Evolutionary conservation across 2,329 filamentous ascomycete species (phyloP).

Genomic region (Trichoderma semiorbis): DNA sequence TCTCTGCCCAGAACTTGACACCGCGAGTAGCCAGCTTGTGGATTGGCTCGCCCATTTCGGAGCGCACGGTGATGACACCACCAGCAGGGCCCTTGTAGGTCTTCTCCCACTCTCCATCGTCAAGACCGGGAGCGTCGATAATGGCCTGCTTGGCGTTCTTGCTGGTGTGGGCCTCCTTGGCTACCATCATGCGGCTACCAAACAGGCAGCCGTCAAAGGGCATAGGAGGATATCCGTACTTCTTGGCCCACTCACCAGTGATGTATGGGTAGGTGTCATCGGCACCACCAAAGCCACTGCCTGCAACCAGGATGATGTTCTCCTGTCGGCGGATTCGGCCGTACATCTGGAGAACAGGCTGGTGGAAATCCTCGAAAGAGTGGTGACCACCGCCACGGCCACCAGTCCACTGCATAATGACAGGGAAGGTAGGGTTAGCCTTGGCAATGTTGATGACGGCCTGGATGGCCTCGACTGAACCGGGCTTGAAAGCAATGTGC

Average conservation of each 20-base stretch:
- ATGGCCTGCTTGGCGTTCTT: constrained; percentile 87
- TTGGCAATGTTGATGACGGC: constrained; percentile 88
- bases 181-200: constrained; percentile 91
- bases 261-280: constrained; percentile 92
- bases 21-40: constrained; percentile 97
- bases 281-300: constrained; percentile 85
- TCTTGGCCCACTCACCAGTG: constrained; percentile 82
- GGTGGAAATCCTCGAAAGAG: constrained; percentile 93
- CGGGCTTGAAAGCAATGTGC: constrained; percentile 93
- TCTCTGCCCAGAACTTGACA: constrained; percentile 96
- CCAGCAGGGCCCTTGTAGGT: constrained; percentile 89
- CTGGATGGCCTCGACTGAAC: constrained; percentile 83
- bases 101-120: constrained; percentile 83
- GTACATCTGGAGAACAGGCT: constrained; percentile 89
- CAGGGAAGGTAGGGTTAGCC: constrained; percentile 90
- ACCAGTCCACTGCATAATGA: constrained; percentile 92
- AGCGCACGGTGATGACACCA: constrained; percentile 92
- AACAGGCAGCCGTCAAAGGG: constrained; percentile 91
- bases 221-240: constrained; percentile 86
- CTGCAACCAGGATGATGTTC: constrained; percentile 86
- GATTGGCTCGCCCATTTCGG: constrained; percentile 99
- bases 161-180: constrained; percentile 87
- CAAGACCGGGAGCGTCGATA: constrained; percentile 76
- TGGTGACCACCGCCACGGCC: constrained; percentile 92
- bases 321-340: constrained; percentile 77